Base-by-base conservation (phyloP, 1,139 yeast species). In the Nakaseomyces delphensis region DNA sequence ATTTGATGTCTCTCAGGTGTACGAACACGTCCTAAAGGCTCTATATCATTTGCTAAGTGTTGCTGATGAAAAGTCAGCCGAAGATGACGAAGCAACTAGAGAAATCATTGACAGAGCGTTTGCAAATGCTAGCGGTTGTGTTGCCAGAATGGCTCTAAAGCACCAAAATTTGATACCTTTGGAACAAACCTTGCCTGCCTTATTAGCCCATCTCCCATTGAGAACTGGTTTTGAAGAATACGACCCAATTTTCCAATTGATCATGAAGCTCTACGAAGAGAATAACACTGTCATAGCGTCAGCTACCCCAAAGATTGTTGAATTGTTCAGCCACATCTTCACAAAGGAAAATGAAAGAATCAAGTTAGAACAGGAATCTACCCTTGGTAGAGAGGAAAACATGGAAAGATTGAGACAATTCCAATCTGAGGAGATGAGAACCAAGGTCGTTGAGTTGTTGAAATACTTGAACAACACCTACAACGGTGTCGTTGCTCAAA, bases 101-200 rank as follows among this genome's bases (percentile, higher is more conserved):
- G 95, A 87, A 52, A 83, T 79, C 48, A 76, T 85, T 52, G 79
- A 83, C 65, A 76, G 96, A 66, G 79, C 95, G 11, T 77, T 79
- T 54, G 95, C 97, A 48, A 91, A 91, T 64, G 95, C 96, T 6
- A 83, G 94, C 64, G 99, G 99, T 38, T 91, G 98, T 74, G 95
- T 89, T 48, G 87, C 95, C 27, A 80, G 98, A 67, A 74, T 91
- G 85, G 75, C 85, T 16, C 69, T 84, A 63, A 81, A 82, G 62
- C 76, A 83, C 62, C 78, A 77, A 56, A 68, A 68, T 43, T 74
- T 81, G 38, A 79, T 91, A 51, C 97, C 97, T 48, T 67, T 87
- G 55, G 77, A 74, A 48, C 94, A 80, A 52, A 83, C 91, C 28
- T 64, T 91, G 43, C 86, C 87, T 36, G 83, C 82, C 32, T 70